Evolutionary conservation across 2,329 filamentous ascomycete genomes (phyloP), one percentile per base, ranked within the genome.

Genomic region (Fusarium redolens): DNA sequence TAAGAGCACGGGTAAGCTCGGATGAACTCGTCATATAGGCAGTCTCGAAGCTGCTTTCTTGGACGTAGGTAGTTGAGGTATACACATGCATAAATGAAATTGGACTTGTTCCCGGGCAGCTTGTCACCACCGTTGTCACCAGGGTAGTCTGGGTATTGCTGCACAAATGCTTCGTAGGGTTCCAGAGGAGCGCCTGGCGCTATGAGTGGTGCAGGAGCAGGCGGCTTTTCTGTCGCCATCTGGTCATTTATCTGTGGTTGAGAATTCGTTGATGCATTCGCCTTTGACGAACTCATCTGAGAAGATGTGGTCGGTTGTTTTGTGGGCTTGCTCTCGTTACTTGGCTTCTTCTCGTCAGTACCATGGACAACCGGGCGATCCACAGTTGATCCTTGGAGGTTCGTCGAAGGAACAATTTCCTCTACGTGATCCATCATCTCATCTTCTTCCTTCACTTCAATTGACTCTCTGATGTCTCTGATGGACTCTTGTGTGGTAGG

Each of bases 1-100:
- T 83, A 90, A 2, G 83, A 81, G 2, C 75, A 76, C 4, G 83
- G 79, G 56, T 85, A 88, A 4, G 79, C 76, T 12, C 83, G 79
- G 35, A 90, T 83, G 58, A 89, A 87, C 61, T 89, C 88, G 71
- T 90, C 88, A 65, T 84, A 89, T 0, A 88, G 74, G 59, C 80
- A 86, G 30, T 83, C 81, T 17, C 82, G 80, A 22, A 88, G 74
- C 8, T 72, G 57, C 13, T 79, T 78, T 17, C 78, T 71, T 30
- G 78, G 73, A 45, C 79, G 78, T 3, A 86, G 78, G 57, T 80
- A 81, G 22, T 83, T 78, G 12, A 89, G 74, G 69, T 81, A 85
- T 0, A 85, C 75, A 56, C 86, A 84, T 0, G 85, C 85, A 28
- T 79, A 80, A 30, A 88, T 74, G 59, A 89, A 89, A 14, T 82